Evolutionary conservation across 371 early-diverging fungal species (phyloP).

Genomic region (Mucor saturninus): DNA sequence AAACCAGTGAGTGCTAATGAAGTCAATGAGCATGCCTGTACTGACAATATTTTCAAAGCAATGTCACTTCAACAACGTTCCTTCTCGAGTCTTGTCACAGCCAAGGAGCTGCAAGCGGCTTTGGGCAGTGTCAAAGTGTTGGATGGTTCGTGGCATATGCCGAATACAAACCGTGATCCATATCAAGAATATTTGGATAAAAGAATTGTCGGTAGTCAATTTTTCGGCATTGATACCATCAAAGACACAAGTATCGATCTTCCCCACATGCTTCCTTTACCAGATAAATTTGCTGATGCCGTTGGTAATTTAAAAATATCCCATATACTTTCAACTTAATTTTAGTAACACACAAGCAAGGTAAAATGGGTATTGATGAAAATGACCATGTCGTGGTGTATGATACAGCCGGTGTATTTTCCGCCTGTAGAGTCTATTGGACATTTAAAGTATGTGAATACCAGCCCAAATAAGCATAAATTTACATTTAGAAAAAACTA

Average conservation of each 20-base stretch:
- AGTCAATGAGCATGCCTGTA: not conserved
- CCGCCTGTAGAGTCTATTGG: slow-evolving; percentile 84
- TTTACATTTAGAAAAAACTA: not conserved
- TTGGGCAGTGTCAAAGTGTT: slow-evolving; percentile 67
- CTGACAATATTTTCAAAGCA: too few relatives aligned
- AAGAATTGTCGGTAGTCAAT: slow-evolving; percentile 64
- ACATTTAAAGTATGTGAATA: slow-evolving; percentile 68
- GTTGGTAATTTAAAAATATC: slow-evolving; percentile 47
- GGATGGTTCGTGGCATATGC: slow-evolving; percentile 93
- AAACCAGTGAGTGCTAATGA: slow-evolving; percentile 2
- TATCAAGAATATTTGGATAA: slow-evolving; percentile 67
- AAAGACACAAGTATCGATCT: slow-evolving; percentile 66
- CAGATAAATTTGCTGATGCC: slow-evolving; percentile 60
- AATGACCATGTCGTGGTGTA: slow-evolving; percentile 80
- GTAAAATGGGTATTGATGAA: slow-evolving; percentile 70
- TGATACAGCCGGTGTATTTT: slow-evolving; percentile 71
- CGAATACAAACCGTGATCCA: slow-evolving; percentile 69
- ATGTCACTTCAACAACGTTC: slow-evolving; percentile 9
- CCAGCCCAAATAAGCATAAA: not conserved
- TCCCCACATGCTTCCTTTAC: slow-evolving; percentile 84
- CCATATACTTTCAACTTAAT: not conserved
- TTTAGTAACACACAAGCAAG: slow-evolving; percentile 22
- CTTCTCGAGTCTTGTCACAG: slow-evolving; percentile 37
- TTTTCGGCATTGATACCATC: slow-evolving; percentile 79
- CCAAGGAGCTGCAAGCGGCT: slow-evolving; percentile 31